These are phyloP conservation scores for Penicillium chermesinum DNA, from an alignment of 495 filamentous ascomycete species.

Conservation along the genomic window DNA sequence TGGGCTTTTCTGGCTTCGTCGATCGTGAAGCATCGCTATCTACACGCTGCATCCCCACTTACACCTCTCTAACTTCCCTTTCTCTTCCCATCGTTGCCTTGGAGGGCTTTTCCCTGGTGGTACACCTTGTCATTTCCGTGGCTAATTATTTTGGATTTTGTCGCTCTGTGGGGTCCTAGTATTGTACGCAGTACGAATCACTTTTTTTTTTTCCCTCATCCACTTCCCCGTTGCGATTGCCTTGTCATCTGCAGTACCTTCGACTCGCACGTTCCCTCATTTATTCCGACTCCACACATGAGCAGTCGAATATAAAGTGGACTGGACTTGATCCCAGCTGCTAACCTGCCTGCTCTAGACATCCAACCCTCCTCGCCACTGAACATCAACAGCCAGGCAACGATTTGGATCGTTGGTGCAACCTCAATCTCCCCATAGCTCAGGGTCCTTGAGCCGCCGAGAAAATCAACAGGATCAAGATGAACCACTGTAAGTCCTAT, in stretches of 20 bases:
- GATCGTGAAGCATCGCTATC: no score
- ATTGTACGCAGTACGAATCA: no score
- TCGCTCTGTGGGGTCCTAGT: no score
- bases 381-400: conserved; percentile 14
- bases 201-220: background rate
- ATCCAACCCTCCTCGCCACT: conserved; percentile 7
- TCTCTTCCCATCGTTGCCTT: background rate
- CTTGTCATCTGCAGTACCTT: background rate
- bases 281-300: no score
- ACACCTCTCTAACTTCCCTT: no score
- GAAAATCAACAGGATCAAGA: conserved; percentile 21
- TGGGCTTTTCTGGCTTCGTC: background rate
- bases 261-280: background rate
- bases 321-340: conserved; percentile 6
- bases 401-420: conserved; percentile 15
- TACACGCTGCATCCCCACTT: background rate
- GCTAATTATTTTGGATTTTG: background rate
- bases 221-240: background rate
- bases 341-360: conserved; percentile 19
- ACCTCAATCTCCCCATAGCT: conserved; percentile 15
- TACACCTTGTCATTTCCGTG: no score
- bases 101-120: background rate
- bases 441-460: conserved; percentile 21
- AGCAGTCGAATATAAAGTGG: background rate
- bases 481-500: conserved; percentile 25